A percentile compares a stretch with the other conserved stretches of the same genome.
Conservation (phyloP, 495 filamentous ascomycete species). For the Aspergillus biplanus region DNA sequence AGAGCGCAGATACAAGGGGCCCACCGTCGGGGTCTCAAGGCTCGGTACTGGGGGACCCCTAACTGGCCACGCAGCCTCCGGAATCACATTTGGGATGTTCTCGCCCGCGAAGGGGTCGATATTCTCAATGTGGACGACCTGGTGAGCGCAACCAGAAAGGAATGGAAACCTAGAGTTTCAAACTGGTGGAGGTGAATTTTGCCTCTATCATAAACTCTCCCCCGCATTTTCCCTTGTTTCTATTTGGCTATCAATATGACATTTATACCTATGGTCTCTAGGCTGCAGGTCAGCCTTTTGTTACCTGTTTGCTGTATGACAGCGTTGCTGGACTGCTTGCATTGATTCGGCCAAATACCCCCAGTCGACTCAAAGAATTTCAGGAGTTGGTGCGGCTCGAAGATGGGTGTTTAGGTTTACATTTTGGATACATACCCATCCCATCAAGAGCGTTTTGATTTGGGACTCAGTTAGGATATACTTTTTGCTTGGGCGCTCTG, state of each 20-base stretch:
- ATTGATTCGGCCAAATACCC: too few species aligned
- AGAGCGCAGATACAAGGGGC: constrained; percentile 69
- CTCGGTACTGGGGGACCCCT: constrained; percentile 80
- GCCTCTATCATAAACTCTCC: not conserved
- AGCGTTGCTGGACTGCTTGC: too few species aligned
- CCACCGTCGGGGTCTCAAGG: constrained; percentile 68
- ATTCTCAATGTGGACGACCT: constrained; percentile 83
- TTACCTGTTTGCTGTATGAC: not conserved
- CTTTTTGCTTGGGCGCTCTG: not conserved
- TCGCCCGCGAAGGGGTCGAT: constrained; percentile 74
- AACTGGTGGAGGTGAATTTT: constrained; percentile 40
- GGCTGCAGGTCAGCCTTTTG: not conserved
- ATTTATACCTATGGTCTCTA: not conserved
- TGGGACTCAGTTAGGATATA: not conserved
- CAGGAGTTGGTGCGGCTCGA: too few species aligned
- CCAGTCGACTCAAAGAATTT: too few species aligned
- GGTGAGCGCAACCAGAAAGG: constrained; percentile 48
- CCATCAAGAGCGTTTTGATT: too few species aligned
- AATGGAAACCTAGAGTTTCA: constrained; percentile 47
- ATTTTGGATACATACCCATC: too few species aligned
- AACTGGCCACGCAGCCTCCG: constrained; percentile 74
- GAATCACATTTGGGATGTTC: constrained; percentile 73
- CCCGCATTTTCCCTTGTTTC: not conserved
- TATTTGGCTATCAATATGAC: not conserved
- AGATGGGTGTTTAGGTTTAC: too few species aligned